These are phyloP conservation scores for Raddia guianensis DNA, from an alignment of 176 grass and related monocot species.

Conservation along the genomic window DNA sequence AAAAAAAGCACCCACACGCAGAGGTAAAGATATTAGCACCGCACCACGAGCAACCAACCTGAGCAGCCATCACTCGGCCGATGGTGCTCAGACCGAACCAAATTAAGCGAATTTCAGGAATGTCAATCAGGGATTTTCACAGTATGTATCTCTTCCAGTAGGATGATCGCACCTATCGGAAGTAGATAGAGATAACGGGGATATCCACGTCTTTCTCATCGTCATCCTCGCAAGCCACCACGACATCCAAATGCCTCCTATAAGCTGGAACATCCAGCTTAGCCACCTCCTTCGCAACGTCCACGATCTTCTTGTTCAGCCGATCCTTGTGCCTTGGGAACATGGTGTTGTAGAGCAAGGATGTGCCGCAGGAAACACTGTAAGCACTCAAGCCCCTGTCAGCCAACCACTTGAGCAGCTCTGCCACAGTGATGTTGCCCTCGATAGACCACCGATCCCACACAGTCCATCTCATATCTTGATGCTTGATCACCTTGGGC, in stretches of 20 bases:
- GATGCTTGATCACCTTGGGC: slow-evolving; percentile 64
- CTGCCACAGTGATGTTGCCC: slow-evolving; percentile 64
- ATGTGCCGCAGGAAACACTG: slow-evolving; percentile 67
- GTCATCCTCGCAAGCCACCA: slow-evolving; percentile 67
- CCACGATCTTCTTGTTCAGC: slow-evolving; percentile 63
- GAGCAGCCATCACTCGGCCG: slow-evolving; percentile 17
- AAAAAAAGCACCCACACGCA: slow-evolving; percentile 11
- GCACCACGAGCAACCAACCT: slow-evolving; percentile 26
- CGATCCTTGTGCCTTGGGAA: slow-evolving; percentile 65
- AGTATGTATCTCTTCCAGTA: slow-evolving; percentile 3
- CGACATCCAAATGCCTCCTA: slow-evolving; percentile 61
- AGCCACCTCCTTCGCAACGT: slow-evolving; percentile 62
- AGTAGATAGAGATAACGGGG: slow-evolving; percentile 79
- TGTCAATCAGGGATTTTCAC: not conserved
- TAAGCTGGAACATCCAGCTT: slow-evolving; percentile 61
- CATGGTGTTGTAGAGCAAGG: slow-evolving; percentile 79
- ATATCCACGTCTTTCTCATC: slow-evolving; percentile 61
- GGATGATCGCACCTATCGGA: slow-evolving; percentile 47
- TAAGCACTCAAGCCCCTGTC: slow-evolving; percentile 73
- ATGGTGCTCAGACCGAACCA: not conserved
- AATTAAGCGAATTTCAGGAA: not conserved
- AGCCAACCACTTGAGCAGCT: slow-evolving; percentile 65
- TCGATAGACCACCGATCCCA: slow-evolving; percentile 81
- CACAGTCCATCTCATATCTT: slow-evolving; percentile 62
- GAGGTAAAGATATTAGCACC: not conserved